Evolutionary conservation across 352 stramenopile species (phyloP), one percentile per base, ranked within the genome.

Genomic region (Phytophthora crassamura): DNA sequence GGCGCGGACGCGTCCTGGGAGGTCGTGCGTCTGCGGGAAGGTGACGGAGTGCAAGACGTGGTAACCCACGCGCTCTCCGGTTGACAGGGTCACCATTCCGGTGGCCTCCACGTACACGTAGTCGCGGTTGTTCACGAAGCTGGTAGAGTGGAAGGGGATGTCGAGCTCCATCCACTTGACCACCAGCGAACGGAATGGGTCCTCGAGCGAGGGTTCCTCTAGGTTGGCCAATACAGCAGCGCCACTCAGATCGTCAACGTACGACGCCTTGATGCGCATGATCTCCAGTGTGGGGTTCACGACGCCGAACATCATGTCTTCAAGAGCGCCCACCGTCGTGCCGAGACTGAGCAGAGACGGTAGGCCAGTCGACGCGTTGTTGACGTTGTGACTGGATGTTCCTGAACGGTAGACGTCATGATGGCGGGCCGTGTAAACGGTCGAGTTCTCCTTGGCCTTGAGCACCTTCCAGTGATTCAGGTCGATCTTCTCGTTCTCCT

Each of bases 21-120:
- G 41, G 5, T 71, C 57, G 18, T 67, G 61, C 0, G 65, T 80
- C 48, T 77, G 72, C 2, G 72, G 72, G 16, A 80, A 78, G 4
- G 64, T 67, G 15, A 82, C 64, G 9, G 74, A 82, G 59, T 82
- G 74, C n/a, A 80, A 42, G 7, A 82, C 54, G 16, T 80, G 70
- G 28, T 73, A 80, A 20, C 74, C 74, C 5, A 77, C 54, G 9
- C 69, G 59, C 18, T 82, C 74, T 16, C 72, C 72, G 5, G 47
- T 72, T 5, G 67, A 58, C 7, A 72, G 50, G 30, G 14, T 51
- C 34, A 61, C 58, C 50, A 78, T 74, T 16, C 72, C 72, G 0
- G 59, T 80, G 9, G 63, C 64, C 34, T 82, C 74, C 5, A 80
- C 48, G 61, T 80, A 80, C 9, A 82, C 72, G 57, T 80, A 82